A percentile compares a stretch with the other conserved stretches of the same genome.
These are phyloP conservation scores for Immersiella caudata DNA, from an alignment of 495 filamentous ascomycete genomes.

Conservation along the genomic window DNA sequence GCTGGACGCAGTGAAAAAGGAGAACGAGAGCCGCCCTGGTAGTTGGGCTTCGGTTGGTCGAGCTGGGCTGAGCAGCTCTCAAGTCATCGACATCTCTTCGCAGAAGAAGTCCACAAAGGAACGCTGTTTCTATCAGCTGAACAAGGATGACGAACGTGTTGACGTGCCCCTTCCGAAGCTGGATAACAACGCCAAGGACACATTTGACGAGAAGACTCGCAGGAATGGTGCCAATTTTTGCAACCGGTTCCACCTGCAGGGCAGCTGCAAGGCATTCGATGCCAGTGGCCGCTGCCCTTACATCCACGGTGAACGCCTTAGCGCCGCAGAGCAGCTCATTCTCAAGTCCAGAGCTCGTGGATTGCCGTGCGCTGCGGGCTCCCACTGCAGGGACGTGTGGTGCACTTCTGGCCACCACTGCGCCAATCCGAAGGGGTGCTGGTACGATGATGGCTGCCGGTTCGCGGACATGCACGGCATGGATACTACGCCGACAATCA, in stretches of 20 bases:
- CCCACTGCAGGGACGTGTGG: slow-evolving; percentile 29
- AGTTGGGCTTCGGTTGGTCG: slow-evolving; percentile 31
- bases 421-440: slow-evolving; percentile 26
- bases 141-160: slow-evolving; percentile 37
- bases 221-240: slow-evolving; percentile 38
- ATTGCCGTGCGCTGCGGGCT: slow-evolving; percentile 27
- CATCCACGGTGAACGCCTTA: slow-evolving; percentile 36
- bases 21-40: neutral
- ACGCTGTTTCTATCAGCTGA: slow-evolving; percentile 33
- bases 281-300: slow-evolving; percentile 34
- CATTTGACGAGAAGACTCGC: slow-evolving; percentile 29
- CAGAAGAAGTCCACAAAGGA: slow-evolving; percentile 20
- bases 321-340: slow-evolving; percentile 27
- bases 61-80: neutral
- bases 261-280: slow-evolving; percentile 27
- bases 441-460: slow-evolving; percentile 31
- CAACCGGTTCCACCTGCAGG: slow-evolving; percentile 40
- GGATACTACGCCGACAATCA: slow-evolving; percentile 33
- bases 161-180: slow-evolving; percentile 36
- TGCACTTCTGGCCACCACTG: slow-evolving; percentile 45
- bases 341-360: slow-evolving; percentile 35
- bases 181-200: slow-evolving; percentile 25
- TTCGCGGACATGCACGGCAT: slow-evolving; percentile 37
- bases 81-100: slow-evolving; percentile 31
- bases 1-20: neutral